Conservation (phyloP, 495 filamentous ascomycete genomes). For the Pyrenula massariospora region DNA sequence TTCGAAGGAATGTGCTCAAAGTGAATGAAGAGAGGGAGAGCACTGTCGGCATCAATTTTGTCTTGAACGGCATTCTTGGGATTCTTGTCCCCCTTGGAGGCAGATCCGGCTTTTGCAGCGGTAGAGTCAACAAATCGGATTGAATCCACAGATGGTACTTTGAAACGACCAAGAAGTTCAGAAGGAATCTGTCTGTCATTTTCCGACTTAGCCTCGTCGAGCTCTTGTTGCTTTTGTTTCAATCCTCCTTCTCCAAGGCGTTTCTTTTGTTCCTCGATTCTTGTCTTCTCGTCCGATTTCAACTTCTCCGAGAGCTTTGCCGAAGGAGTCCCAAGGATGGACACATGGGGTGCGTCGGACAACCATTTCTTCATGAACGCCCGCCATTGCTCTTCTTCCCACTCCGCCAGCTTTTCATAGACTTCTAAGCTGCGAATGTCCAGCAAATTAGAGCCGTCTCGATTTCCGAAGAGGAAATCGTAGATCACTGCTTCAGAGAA, state of each 20-base stretch:
- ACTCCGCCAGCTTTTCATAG: constrained; percentile 65
- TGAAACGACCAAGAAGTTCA: constrained; percentile 64
- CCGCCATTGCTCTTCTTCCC: constrained; percentile 77
- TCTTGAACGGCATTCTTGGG: constrained; percentile 62
- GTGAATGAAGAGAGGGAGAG: constrained; percentile 79
- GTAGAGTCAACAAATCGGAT: constrained; percentile 88
- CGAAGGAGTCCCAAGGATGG: constrained; percentile 78
- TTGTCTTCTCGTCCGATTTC: constrained; percentile 56
- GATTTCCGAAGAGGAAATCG: constrained; percentile 81
- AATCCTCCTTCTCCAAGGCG: constrained; percentile 54
- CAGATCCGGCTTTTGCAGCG: constrained; percentile 76
- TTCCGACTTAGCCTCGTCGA: constrained; percentile 67
- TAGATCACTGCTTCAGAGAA: constrained; percentile 74
- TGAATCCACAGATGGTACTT: constrained; percentile 71
- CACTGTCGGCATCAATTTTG: constrained; percentile 57
- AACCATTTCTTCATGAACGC: constrained; percentile 74
- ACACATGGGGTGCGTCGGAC: constrained; percentile 72
- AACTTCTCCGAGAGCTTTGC: constrained; percentile 54
- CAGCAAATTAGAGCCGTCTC: constrained; percentile 69
- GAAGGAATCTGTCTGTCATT: constrained; percentile 74
- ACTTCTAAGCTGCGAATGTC: constrained; percentile 55
- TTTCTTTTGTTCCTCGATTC: constrained; percentile 44
- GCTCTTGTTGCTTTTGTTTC: constrained; percentile 56
- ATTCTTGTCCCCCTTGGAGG: constrained; percentile 48
- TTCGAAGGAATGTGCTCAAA: constrained; percentile 86